Base-by-base conservation (phyloP, 495 filamentous ascomycete genomes). In the Amniculicola lignicola region DNA sequence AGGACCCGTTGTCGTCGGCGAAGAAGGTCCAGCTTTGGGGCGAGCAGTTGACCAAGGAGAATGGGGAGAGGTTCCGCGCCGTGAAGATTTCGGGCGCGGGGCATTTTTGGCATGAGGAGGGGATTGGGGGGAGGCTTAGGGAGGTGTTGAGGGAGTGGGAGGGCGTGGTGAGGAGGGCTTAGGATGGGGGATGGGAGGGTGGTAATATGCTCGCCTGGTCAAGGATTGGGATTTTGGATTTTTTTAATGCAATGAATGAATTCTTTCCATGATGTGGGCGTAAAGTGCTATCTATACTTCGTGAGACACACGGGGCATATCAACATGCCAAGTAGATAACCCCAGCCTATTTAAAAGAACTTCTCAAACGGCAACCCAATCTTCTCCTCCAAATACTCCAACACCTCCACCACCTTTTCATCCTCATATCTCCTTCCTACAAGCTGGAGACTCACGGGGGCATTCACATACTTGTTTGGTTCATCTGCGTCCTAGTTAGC, bases 41-140 rank as follows among this genome's bases (percentile, higher is more conserved):
- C 19, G 73, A 77, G 41, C 80, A 77, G 51, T 71, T 94, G 54
- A 54, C 66, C 4, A 59, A 56, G 6, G 51, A 46, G 37, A 25
- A 44, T 11, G 68, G 61, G 22, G 72, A 69, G 28, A 68, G 57
- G 42, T 86, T 85, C 51, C 66, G 68, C 4, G 74, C 69, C 49
- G 72, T 76, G 24, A 82, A 88, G 62, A 77, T 95, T 38, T 67
- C 70, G 16, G 80, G 79, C 4, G 90, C 86, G 7, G 88, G 86
- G 2, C 90, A 96, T 70, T 95, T 95, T 63, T 96, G 90, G 89
- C 67, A 74, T 19, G 86, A 92, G 61, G 64, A 77, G 4, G 83
- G 81, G 3, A 83, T 78, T n/a, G 72, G 79, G 62, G 57, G 64
- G 33, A 71, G 77, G 55, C 72, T 91, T 59, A 76, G 72, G 62